Conservation (phyloP, 257 asterid genomes). For the Schizonepeta tenuifolia region DNA sequence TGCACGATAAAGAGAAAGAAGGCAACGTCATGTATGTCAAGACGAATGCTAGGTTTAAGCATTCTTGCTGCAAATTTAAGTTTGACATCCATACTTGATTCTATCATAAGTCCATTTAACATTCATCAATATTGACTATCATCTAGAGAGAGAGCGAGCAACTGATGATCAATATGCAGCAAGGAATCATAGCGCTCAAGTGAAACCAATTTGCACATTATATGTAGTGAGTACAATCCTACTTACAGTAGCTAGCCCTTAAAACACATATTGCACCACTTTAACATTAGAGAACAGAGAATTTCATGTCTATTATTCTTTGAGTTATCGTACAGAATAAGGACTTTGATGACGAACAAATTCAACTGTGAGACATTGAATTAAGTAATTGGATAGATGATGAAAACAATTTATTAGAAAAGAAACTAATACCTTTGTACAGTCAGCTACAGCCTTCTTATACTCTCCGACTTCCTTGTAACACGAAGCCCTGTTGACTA, state of each 20-base stretch:
- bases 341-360: background rate
- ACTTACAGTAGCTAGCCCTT: constrained; percentile 9
- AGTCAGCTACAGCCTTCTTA: constrained; percentile 99
- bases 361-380: background rate
- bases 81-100: background rate
- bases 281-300: constrained; percentile 5
- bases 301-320: background rate
- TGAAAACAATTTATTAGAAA: background rate
- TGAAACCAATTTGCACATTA: background rate
- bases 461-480: constrained; percentile 99
- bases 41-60: background rate
- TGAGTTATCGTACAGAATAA: background rate
- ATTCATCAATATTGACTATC: background rate
- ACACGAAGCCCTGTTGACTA: constrained; percentile 80
- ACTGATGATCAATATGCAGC: background rate
- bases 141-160: background rate
- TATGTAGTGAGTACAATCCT: background rate
- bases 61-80: background rate
- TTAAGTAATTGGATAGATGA: constrained; percentile 1
- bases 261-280: background rate
- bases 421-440: constrained; percentile 70
- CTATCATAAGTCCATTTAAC: background rate
- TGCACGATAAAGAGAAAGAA: background rate
- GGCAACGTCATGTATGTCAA: background rate
- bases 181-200: background rate